Base-by-base conservation (phyloP, 2,329 filamentous ascomycete species). In the Saccharata proteae region DNA sequence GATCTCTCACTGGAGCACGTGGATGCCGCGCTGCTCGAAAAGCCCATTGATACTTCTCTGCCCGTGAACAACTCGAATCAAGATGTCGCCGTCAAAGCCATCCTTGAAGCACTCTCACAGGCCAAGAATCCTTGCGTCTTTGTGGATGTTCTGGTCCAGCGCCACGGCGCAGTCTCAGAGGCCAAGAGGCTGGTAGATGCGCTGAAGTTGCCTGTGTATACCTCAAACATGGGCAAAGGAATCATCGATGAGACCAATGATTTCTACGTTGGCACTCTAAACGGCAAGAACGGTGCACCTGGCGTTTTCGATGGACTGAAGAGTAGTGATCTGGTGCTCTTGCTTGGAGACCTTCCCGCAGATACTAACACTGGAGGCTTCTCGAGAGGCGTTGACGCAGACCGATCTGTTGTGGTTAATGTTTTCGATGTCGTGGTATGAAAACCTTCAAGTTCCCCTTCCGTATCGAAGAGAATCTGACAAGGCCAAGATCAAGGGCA, bases 291-390 rank as follows among this genome's bases (percentile, higher is more conserved):
- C 5, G 49, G 54, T 9, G 42, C 43, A 1, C 52, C 54, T 0
- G 59, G 58, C 12, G 44, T 61, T 2, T 42, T 48, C 5, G 46
- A 52, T 18, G 55, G 47, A 4, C 51, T 58, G 10, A 46, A 52
- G 29, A 36, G 40, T 0, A 48, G 47, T 16, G 59, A 64, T 31
- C 30, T 57, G 6, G 43, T 57, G 1, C 38, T 63, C 11, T 46
- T 54, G 2, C 30, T 62, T 3, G 59, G 59, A 3, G 53, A 52
- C 22, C 40, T 62, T 7, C 53, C 56, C 6, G 46, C 49, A 7
- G 60, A 63, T 32, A 62, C 58, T 6, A 64, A 62, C 34, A 51
- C 56, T 1, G 58, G 55, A 1, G 50, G 48, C 11, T 62, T 62
- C 42, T 53, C 57, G 4, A 43, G 58, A 16, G 45, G 47, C 5